Percentiles rank a stretch among this genome's conserved stretches.
These are phyloP conservation scores for Phaeophleospora eucalypticola DNA, from an alignment of 2,329 filamentous ascomycete species.

Conservation along the genomic window DNA sequence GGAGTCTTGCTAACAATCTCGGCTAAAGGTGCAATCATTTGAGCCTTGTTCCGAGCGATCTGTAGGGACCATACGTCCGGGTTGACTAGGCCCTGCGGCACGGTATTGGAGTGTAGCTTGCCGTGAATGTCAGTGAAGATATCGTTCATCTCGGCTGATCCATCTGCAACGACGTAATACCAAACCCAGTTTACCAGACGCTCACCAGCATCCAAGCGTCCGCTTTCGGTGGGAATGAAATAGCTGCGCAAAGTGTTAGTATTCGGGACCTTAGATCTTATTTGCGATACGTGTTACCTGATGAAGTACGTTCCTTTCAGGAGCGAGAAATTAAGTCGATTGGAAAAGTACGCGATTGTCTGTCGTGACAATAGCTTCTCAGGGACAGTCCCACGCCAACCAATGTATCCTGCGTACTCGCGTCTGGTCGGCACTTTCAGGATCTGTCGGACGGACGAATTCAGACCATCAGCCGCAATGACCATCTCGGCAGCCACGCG, in stretches of 20 bases:
- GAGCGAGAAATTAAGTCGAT: background rate
- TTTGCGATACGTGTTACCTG: background rate
- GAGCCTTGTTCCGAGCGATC: background rate
- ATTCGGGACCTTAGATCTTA: background rate
- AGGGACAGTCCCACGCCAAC: background rate
- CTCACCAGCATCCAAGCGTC: background rate
- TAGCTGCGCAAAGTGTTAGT: background rate
- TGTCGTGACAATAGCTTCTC: background rate
- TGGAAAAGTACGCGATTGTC: background rate
- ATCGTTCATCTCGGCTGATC: background rate
- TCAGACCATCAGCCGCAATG: background rate
- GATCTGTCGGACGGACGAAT: background rate
- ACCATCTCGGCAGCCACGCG: background rate
- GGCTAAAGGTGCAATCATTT: background rate
- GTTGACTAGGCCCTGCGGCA: background rate
- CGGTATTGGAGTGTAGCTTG: background rate
- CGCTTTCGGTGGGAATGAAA: background rate
- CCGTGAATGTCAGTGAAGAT: background rate
- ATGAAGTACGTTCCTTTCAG: background rate
- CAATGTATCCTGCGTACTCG: background rate
- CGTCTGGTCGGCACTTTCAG: background rate
- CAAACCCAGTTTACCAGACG: background rate
- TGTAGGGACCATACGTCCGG: background rate
- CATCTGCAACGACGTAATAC: background rate
- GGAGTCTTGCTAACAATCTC: background rate